phyloP scores from a whole-genome alignment of 2,329 filamentous ascomycete genomes.

The Verticillium isaacii region DNA sequence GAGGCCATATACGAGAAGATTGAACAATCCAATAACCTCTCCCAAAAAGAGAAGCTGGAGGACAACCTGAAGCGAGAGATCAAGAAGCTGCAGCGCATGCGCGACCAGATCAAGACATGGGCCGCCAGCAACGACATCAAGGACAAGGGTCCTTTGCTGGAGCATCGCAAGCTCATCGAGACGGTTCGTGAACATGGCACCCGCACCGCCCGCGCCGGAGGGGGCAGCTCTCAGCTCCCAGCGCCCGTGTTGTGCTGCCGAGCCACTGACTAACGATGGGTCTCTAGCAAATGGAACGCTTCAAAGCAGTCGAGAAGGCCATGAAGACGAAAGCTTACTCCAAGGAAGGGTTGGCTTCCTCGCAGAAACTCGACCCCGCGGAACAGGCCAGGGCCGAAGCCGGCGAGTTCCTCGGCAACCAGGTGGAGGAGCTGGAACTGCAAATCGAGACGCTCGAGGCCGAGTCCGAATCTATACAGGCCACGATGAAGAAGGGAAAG shows the following conservation, averaged over 20 bases:
- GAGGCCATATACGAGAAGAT: slow-evolving; percentile 98
- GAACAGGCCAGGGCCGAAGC: slow-evolving; percentile 91
- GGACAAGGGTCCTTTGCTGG: slow-evolving; percentile 92
- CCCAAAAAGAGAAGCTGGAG: slow-evolving; percentile 97
- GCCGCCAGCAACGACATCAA: slow-evolving; percentile 98
- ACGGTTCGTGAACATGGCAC: slow-evolving; percentile 61
- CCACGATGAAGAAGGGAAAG: slow-evolving; percentile 92
- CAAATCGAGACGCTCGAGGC: slow-evolving; percentile 92
- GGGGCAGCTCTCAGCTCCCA: not conserved
- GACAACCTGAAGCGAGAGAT: slow-evolving; percentile 98
- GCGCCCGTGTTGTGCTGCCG: not conserved
- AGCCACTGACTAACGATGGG: slow-evolving; percentile 5
- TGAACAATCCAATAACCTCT: slow-evolving; percentile 81
- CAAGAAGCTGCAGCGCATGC: slow-evolving; percentile 96
- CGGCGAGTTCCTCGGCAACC: slow-evolving; percentile 76
- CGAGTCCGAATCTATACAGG: slow-evolving; percentile 80
- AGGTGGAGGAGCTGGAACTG: slow-evolving; percentile 88
- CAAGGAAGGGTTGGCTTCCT: slow-evolving; percentile 90
- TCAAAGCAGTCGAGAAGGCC: slow-evolving; percentile 99
- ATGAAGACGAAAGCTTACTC: slow-evolving; percentile 99
- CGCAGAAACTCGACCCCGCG: slow-evolving; percentile 92
- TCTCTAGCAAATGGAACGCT: slow-evolving; percentile 92
- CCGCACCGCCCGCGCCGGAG: not conserved
- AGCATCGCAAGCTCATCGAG: slow-evolving; percentile 94
- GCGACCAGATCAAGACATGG: slow-evolving; percentile 99